Percentiles rank a stretch among this genome's conserved stretches.
phyloP scores from a whole-genome alignment of 2,329 filamentous ascomycete species.

The Aspergillus candidus region DNA sequence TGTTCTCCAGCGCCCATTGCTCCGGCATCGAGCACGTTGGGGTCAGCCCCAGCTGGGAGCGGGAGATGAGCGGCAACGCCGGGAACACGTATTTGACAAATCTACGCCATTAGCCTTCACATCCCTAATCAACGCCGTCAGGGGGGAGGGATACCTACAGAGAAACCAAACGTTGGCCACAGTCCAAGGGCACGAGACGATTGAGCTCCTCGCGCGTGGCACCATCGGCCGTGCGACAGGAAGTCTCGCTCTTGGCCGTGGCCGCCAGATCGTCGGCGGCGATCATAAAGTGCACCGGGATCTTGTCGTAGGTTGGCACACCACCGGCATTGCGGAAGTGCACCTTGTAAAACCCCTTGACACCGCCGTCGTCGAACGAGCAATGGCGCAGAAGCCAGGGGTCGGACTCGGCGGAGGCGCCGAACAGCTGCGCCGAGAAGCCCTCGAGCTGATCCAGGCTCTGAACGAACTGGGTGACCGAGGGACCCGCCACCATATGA shows the following conservation, averaged over 20 bases:
- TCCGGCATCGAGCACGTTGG: slow-evolving; percentile 17
- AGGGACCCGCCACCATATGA: slow-evolving; percentile 13
- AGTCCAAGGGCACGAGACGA: slow-evolving; percentile 17
- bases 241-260: slow-evolving; percentile 17
- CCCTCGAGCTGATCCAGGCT: slow-evolving; percentile 27
- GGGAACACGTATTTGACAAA: slow-evolving; percentile 28
- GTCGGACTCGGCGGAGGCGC: slow-evolving; percentile 30
- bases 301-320: slow-evolving; percentile 28
- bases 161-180: slow-evolving; percentile 19
- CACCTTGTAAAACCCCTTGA: slow-evolving; percentile 31
- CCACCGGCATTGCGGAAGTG: slow-evolving; percentile 36
- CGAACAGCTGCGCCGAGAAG: slow-evolving; percentile 23
- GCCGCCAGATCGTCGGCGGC: slow-evolving; percentile 17
- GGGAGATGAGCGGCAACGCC: slow-evolving; percentile 26
- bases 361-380: slow-evolving; percentile 31
- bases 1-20: slow-evolving; percentile 13
- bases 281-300: slow-evolving; percentile 30
- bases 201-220: slow-evolving; percentile 16
- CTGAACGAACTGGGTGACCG: slow-evolving; percentile 21
- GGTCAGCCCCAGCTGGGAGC: slow-evolving; percentile 22
- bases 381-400: slow-evolving; percentile 34
- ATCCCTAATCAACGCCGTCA: neutral
- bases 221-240: slow-evolving; percentile 1
- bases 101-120: slow-evolving; percentile 10
- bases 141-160: slow-evolving; percentile 11